phyloP scores from a whole-genome alignment of 1,139 yeast genomes.

The Magnusiomyces starmeri region DNA sequence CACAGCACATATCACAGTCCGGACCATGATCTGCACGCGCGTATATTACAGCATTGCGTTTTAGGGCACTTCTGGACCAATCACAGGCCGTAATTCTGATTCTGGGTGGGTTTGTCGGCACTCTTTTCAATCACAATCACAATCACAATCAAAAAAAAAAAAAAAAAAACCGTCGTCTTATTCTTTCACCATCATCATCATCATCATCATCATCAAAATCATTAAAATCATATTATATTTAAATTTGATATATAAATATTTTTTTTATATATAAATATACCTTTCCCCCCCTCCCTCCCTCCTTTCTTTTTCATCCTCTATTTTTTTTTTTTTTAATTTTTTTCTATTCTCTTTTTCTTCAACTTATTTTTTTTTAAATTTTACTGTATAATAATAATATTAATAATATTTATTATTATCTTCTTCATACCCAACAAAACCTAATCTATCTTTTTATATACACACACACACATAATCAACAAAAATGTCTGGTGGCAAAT shows the following conservation, averaged over 20 bases:
- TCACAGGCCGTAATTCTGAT: neutral
- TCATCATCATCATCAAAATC: too few species aligned
- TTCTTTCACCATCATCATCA: too few species aligned
- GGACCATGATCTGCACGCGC: constrained; percentile 9
- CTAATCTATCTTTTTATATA: too few species aligned
- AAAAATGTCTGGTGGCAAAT: constrained; percentile 94
- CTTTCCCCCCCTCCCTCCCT: constrained; percentile 6
- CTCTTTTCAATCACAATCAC: too few species aligned
- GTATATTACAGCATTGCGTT: constrained; percentile 15
- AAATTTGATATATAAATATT: too few species aligned
- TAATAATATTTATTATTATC: constrained; percentile 1
- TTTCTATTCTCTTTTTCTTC: neutral
- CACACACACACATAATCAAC: constrained; percentile 12
- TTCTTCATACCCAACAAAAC: neutral
- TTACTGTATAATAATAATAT: constrained; percentile 6
- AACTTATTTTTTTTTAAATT: constrained; percentile 4
- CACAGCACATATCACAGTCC: constrained; percentile 8
- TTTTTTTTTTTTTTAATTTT: constrained; percentile 5
- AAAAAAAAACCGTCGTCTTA: too few species aligned
- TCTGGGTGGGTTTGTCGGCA: too few species aligned
- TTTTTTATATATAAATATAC: neutral
- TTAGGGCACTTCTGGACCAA: constrained; percentile 15
- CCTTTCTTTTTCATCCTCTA: constrained; percentile 20
- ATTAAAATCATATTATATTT: too few species aligned
- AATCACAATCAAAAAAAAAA: too few species aligned